A percentile compares a stretch with the other conserved stretches of the same genome.
Evolutionary conservation across 257 asterid species (phyloP).

Genomic region (Fraxinus excelsior): DNA sequence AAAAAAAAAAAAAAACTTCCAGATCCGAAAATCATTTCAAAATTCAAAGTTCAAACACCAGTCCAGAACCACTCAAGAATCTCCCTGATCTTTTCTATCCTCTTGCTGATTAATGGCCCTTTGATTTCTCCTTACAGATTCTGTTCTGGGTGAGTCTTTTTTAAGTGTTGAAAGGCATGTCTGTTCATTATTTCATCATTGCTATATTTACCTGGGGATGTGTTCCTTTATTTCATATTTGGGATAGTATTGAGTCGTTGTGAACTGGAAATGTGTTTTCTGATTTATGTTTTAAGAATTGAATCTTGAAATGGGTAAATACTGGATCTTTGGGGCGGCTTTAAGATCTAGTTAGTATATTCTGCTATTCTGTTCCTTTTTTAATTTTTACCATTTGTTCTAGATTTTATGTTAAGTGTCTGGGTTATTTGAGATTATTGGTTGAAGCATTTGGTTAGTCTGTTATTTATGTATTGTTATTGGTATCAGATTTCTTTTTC

Average conservation of each 20-base stretch:
- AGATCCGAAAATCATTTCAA: neutral
- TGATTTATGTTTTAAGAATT: slow-evolving; percentile 8
- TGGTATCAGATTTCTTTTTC: neutral
- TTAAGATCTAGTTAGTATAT: slow-evolving; percentile 1
- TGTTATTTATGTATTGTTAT: neutral
- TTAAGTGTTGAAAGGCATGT: neutral
- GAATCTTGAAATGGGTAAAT: slow-evolving; percentile 23
- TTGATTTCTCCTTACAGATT: neutral
- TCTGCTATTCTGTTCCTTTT: neutral
- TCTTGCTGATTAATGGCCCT: neutral
- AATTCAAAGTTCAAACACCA: neutral
- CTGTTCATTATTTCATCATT: neutral
- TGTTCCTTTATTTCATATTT: neutral
- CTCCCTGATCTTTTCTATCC: neutral
- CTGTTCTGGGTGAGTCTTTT: neutral
- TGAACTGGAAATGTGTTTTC: neutral
- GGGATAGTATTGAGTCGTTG: neutral
- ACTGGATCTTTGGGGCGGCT: slow-evolving; percentile 31
- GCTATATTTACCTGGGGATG: neutral
- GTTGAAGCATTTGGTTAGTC: neutral
- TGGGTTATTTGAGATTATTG: neutral
- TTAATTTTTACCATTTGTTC: neutral
- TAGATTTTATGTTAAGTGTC: neutral
- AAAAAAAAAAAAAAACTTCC: neutral
- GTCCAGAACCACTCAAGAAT: neutral